Percentiles rank a stretch among this genome's conserved stretches.
Conservation (phyloP, 2,329 filamentous ascomycete genomes). For the Fusarium mexicanum region DNA sequence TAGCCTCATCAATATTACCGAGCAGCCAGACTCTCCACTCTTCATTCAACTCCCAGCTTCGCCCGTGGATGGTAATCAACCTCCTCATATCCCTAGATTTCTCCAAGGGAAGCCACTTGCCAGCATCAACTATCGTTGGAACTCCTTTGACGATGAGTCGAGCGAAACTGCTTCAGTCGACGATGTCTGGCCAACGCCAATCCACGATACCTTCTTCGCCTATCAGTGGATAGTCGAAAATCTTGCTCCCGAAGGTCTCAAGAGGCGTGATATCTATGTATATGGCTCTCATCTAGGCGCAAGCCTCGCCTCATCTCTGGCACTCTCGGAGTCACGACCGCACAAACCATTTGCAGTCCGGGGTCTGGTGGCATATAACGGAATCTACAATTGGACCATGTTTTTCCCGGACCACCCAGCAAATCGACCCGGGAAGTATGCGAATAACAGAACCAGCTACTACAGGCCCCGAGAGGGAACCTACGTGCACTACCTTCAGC, state of each 20-base stretch:
- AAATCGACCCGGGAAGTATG: constrained; percentile 45
- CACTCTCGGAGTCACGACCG: constrained; percentile 63
- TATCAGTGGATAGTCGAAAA: constrained; percentile 63
- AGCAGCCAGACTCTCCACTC: constrained; percentile 54
- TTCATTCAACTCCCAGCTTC: constrained; percentile 66
- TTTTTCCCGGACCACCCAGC: constrained; percentile 64
- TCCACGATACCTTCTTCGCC: constrained; percentile 65
- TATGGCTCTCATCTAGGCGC: constrained; percentile 69
- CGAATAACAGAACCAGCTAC: constrained; percentile 25
- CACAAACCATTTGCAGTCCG: constrained; percentile 58
- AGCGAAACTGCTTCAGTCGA: constrained; percentile 39
- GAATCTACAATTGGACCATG: constrained; percentile 72
- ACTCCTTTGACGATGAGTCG: constrained; percentile 31
- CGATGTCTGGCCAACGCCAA: constrained; percentile 62
- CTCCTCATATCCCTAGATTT: constrained; percentile 52
- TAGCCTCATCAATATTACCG: constrained; percentile 60
- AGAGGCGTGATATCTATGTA: constrained; percentile 54
- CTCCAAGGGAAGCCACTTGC: constrained; percentile 58
- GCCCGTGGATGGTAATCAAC: constrained; percentile 45
- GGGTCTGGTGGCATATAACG: constrained; percentile 66
- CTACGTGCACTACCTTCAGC: constrained; percentile 51
- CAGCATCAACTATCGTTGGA: constrained; percentile 70
- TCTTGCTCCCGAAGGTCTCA: constrained; percentile 50
- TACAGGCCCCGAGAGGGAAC: constrained; percentile 43
- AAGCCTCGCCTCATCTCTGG: constrained; percentile 64